phyloP scores from a whole-genome alignment of 2,329 filamentous ascomycete species.

The Trichoderma pleuroti region DNA sequence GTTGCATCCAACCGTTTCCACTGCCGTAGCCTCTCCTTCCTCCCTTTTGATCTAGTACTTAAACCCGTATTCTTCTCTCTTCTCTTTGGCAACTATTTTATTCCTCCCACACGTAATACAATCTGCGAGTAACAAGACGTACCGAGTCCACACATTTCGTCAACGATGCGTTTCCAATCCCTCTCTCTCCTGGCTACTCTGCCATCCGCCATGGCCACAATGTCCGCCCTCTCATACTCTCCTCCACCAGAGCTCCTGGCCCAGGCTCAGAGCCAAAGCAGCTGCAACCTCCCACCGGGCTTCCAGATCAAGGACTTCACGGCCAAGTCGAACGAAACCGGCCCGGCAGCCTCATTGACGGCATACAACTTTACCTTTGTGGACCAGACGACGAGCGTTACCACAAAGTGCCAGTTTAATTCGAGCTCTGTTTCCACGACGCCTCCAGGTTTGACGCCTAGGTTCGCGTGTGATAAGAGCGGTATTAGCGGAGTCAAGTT shows the following conservation, averaged over 20 bases:
- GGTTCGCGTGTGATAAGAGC: conserved; percentile 43
- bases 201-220: conserved; percentile 23
- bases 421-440: conserved; percentile 38
- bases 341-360: conserved; percentile 27
- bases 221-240: conserved; percentile 27
- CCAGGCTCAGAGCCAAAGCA: conserved; percentile 25
- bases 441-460: conserved; percentile 30
- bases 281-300: conserved; percentile 37
- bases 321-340: conserved; percentile 33
- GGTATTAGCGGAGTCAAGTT: conserved; percentile 40
- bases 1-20: background rate
- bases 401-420: conserved; percentile 44
- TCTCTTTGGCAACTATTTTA: background rate
- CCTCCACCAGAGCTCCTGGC: conserved; percentile 28
- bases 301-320: conserved; percentile 41
- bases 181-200: conserved; percentile 15
- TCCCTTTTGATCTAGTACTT: background rate
- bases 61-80: background rate
- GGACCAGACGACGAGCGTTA: conserved; percentile 39
- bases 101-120: background rate
- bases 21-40: background rate
- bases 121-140: background rate
- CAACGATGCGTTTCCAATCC: conserved; percentile 2
- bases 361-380: conserved; percentile 40
- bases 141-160: background rate